Percentiles rank a stretch among this genome's conserved stretches.
These are phyloP conservation scores for Arctium lappa DNA, from an alignment of 129 eudicot genomes.

Conservation along the genomic window DNA sequence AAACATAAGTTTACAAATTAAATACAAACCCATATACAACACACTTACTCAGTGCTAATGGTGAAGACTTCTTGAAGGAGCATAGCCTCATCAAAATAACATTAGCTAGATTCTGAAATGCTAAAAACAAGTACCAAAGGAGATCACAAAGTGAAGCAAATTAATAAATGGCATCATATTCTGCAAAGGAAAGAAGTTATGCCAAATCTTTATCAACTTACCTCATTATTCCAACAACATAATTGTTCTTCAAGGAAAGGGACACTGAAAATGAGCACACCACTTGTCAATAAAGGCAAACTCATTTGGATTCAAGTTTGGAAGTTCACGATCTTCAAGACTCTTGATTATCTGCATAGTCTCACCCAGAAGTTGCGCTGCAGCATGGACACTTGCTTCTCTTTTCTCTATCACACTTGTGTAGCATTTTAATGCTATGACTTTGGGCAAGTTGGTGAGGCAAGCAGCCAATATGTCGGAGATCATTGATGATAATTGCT, in stretches of 20 bases:
- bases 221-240: not conserved
- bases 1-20: too few species aligned
- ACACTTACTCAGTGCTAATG: too few species aligned
- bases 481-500: conserved; percentile 21
- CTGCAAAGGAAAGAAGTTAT: not conserved
- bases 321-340: conserved; percentile 17
- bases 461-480: conserved; percentile 33
- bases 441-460: conserved; percentile 36
- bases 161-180: not conserved
- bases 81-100: too few species aligned
- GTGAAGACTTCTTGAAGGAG: too few species aligned
- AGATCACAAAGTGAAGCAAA: not conserved
- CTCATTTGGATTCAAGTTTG: conserved; percentile 4
- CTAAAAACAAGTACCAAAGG: not conserved
- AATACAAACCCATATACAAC: too few species aligned
- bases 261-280: conserved; percentile 6
- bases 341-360: conserved; percentile 15
- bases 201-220: not conserved
- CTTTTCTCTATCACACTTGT: conserved; percentile 22
- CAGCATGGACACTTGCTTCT: conserved; percentile 24
- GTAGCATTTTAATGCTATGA: conserved; percentile 34
- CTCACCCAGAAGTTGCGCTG: conserved; percentile 37
- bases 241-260: not conserved
- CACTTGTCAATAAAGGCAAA: conserved; percentile 29
- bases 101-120: too few species aligned